Base-by-base conservation (phyloP, 768 basidiomycete genomes). In the Cytidiella melzeri region DNA sequence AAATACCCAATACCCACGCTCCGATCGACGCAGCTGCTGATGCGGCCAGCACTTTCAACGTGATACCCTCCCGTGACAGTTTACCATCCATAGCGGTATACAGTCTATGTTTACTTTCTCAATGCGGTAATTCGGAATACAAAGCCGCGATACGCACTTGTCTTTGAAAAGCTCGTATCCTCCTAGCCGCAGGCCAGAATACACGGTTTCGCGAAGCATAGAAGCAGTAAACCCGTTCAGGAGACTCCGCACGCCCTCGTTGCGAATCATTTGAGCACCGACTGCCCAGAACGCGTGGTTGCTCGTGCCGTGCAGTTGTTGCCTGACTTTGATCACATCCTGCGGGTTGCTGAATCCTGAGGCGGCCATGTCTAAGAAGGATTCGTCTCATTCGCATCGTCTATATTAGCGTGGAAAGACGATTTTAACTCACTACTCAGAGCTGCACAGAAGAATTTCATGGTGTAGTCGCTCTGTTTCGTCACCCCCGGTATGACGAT, bases 121-220 rank as follows among this genome's bases (percentile, higher is more conserved):
- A n/a, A n/a, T n/a, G n/a, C n/a, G n/a, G n/a, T n/a, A n/a, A n/a
- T n/a, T n/a, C n/a, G n/a, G n/a, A n/a, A n/a, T n/a, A n/a, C n/a
- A n/a, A n/a, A n/a, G n/a, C n/a, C n/a, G n/a, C n/a, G 25, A 24
- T 7, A 57, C 65, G 21, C 26, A 69, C 66, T 53, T 55, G 53
- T 67, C 66, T 52, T 69, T 69, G 63, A 68, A 69, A 54, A 55
- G 64, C 54, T 69, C 68, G 52, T 69, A 69, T 25, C 67, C 59
- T 19, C 68, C 68, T 34, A 69, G 57, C 10, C 68, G 57, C 26
- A 68, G 49, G 18, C 66, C 65, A 1, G 67, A 68, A 49, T 69
- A 69, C n/a, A 63, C 58, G 27, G 65, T 27, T 50, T 69, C 68
- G 10, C 68, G 65, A 19, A 65, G 51, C 62, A 67, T 64, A 49